Evolutionary conservation across 495 filamentous ascomycete genomes (phyloP), one percentile per base, ranked within the genome.

Genomic region (Penicillium turbatum): DNA sequence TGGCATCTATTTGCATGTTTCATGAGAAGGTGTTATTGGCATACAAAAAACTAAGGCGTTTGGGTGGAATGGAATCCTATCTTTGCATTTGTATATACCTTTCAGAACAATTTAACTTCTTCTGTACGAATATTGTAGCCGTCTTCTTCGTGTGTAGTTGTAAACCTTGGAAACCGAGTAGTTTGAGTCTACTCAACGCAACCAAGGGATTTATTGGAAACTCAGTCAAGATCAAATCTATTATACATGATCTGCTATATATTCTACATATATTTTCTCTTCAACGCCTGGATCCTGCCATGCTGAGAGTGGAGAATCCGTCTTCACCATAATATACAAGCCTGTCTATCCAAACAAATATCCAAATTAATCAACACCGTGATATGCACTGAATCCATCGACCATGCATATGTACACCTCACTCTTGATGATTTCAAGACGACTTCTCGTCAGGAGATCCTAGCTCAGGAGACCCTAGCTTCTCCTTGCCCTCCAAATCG

Each of bases 1-100:
- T 42, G 26, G 29, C 38, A 17, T 37, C 41, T 49, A 40, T 21
- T 53, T 50, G 37, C 52, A 59, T 60, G 48, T 65, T 46, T 55
- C 58, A 49, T 59, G 55, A 54, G 52, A 56, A 49, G 59, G 57
- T 60, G 60, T 60, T 53, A 55, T 53, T 52, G 57, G 62, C 60
- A 59, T 64, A 55, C 24, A 11, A 66, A 67, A 65, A 65, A 56
- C 24, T 35, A 42, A 37, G 66, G 66, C 63, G 66, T 68, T 66
- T 55, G 41, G 52, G 53, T 41, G 29, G 53, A 45, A 39, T 56
- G 12, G 11, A 34, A 43, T 27, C 26, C 10, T 15, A 34, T 46
- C 29, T 29, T 36, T 50, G 38, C 35, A 41, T 40, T 37, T 41
- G 42, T 43, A 51, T 55, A 50, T 55, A 60, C 53, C 47, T 38